Conservation (phyloP, 2,329 filamentous ascomycete genomes). For the Lachnellula subtilissima region DNA sequence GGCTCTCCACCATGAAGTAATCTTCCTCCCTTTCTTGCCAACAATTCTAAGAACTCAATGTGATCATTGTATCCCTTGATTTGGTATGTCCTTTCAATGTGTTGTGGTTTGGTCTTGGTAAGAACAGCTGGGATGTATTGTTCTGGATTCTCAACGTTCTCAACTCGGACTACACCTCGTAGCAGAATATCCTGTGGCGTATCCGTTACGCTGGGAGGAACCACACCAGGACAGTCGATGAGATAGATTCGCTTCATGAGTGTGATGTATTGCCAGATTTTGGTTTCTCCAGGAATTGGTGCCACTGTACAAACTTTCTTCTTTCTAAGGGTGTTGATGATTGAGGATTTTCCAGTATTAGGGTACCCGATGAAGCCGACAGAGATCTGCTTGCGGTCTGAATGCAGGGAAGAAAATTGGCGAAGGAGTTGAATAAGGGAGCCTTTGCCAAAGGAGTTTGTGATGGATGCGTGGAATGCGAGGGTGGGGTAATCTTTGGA, state of each 20-base stretch:
- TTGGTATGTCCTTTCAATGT: slow-evolving; percentile 91
- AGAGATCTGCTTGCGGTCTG: slow-evolving; percentile 88
- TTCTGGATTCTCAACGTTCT: slow-evolving; percentile 93
- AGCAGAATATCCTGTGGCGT: slow-evolving; percentile 84
- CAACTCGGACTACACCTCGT: slow-evolving; percentile 85
- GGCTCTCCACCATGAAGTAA: slow-evolving; percentile 90
- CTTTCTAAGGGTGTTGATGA: slow-evolving; percentile 92
- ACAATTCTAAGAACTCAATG: slow-evolving; percentile 77
- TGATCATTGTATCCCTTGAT: slow-evolving; percentile 72
- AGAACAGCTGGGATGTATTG: slow-evolving; percentile 89
- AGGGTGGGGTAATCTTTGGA: slow-evolving; percentile 91
- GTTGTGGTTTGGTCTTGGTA: slow-evolving; percentile 72
- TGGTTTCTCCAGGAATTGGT: slow-evolving; percentile 93
- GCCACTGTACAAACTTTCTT: slow-evolving; percentile 94
- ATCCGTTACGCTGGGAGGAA: slow-evolving; percentile 81
- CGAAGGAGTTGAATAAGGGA: slow-evolving; percentile 86
- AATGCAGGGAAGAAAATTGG: slow-evolving; percentile 87
- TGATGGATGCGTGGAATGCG: slow-evolving; percentile 91
- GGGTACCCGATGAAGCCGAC: slow-evolving; percentile 75
- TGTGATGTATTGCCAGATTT: slow-evolving; percentile 97
- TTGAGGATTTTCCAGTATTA: slow-evolving; percentile 92
- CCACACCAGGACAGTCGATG: slow-evolving; percentile 95
- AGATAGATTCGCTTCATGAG: slow-evolving; percentile 92
- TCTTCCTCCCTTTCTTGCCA: slow-evolving; percentile 82
- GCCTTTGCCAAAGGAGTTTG: slow-evolving; percentile 94